Evolutionary conservation across 1,284 basidiomycete genomes (phyloP), one percentile per base, ranked within the genome.

Genomic region (Coniferiporia weirii): DNA sequence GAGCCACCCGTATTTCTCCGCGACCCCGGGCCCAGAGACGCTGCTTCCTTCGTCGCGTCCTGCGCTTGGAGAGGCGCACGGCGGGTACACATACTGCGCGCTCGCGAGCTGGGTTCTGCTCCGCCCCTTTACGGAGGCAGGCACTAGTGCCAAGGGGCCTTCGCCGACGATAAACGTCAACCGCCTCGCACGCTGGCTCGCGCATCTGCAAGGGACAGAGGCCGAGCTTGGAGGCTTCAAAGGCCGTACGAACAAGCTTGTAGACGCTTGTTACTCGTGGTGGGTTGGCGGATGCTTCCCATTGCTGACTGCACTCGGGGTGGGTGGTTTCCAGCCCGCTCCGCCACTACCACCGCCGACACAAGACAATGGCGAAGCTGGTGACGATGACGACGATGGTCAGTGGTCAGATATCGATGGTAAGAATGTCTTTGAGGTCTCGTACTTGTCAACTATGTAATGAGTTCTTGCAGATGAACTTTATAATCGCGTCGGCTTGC

Each of bases 241-340:
- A 50, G 97, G 97, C 0, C 79, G 97, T 47, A 93, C 93, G 61
- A 99, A 99, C 72, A 99, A 99, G 73, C 82, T 99, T 12, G 96
- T 99, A 0, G 97, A 99, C 68, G 97, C 96, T 2, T 99, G 97
- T 73, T 99, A 99, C 72, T 88, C 91, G 35, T 99, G 97, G 97
- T 99, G 95, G 91, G 92, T 95, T 32, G 96, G 92, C 1, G 95
- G 95, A 0, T 82, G 89, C n/a, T 91, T 97, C 69, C 80, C 84
- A 0, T 75, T 98, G 9, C 74, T 97, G 0, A 89, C 91, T 56
- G 85, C 89, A 10, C 72, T 89, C 1, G 82, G 83, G 7, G 71
- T 80, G 2, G 75, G 66, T 73, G 47, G 62, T 64, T 51, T 6
- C 22, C 27, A 50, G 19, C 35, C 38, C 22, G 43, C 27, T 20